Base-by-base conservation (phyloP, 139 green algal genomes). In the Limnomonas spitsbergensis region DNA sequence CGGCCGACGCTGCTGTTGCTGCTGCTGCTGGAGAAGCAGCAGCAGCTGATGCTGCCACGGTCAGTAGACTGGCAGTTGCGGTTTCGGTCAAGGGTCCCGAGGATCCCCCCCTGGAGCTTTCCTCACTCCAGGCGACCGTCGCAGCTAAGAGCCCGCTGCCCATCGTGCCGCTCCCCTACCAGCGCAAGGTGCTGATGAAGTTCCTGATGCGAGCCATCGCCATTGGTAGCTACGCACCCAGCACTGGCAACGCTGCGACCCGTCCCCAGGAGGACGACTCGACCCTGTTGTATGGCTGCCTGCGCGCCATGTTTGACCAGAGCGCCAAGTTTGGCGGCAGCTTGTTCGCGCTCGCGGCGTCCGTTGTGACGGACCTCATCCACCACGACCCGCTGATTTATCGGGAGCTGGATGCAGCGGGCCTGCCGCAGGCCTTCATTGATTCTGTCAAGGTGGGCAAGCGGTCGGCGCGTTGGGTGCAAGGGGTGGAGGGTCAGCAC, bases 351-450 rank as follows among this genome's bases (percentile, higher is more conserved):
- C 90, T 98, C 53, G 94, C 94, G 1, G 89, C 93, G 26, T 89
- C 84, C 3, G 87, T 98, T n/a, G 86, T 97, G 61, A 90, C 87
- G 0, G 94, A 98, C 79, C 82, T 95, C 6, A 91, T 98, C 36
- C 92, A 99, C 84, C 88, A 97, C 42, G 95, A 99, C 81, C 95
- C 95, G 6, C 91, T 94, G 73, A 88, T 86, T 73, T 98, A 91
- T 84, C 75, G 84, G 3, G 68, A 78, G 4, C 83, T 98, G 52
- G 88, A 97, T 7, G 87, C 87, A 38, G 89, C 86, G 3, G 93
- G 93, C 0, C 81, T 97, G 73, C 92, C 94, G 2, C 79, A 93
- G 47, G 76, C 76, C 32, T 81, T 72, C 66, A 76, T 81, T n/a
- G 31, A 56, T 1, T 35, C 76, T 2, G 68, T 81, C 20, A 70